phyloP scores from a whole-genome alignment of 1,284 basidiomycete species.

The Fomitopsis pinicola region DNA sequence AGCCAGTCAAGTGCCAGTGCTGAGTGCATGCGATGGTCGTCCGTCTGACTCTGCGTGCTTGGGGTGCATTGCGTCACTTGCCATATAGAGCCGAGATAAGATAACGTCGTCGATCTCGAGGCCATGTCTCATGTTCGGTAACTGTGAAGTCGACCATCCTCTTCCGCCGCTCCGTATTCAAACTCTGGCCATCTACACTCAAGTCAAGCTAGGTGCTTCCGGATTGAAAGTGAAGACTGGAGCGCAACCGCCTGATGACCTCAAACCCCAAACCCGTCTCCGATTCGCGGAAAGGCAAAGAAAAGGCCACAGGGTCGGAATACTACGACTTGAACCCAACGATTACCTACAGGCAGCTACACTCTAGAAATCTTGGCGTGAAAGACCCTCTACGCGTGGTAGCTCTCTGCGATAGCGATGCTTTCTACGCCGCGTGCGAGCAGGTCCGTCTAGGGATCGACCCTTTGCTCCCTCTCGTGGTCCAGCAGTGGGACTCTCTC shows the following conservation, averaged over 20 bases:
- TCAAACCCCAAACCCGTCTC: not conserved
- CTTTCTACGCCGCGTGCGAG: constrained; percentile 91
- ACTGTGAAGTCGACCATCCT: too few relatives aligned
- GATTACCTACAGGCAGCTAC: constrained; percentile 72
- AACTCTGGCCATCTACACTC: too few relatives aligned
- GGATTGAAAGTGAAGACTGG: too few relatives aligned
- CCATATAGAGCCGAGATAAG: not conserved
- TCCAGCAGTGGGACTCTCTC: constrained; percentile 86
- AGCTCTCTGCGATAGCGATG: constrained; percentile 92
- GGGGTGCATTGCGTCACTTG: not conserved
- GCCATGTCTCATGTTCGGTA: not conserved
- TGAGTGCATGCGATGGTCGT: not conserved
- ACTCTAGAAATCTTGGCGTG: constrained; percentile 58
- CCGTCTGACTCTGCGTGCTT: not conserved
- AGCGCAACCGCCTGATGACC: not conserved
- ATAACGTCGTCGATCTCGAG: not conserved
- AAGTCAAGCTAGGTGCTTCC: too few relatives aligned
- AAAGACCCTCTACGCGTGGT: constrained; percentile 73
- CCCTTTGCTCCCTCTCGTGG: constrained; percentile 77
- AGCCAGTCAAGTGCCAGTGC: not conserved
- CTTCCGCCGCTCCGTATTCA: too few relatives aligned
- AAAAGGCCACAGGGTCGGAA: constrained; percentile 30
- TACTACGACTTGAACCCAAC: constrained; percentile 57
- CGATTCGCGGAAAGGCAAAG: constrained; percentile 54
- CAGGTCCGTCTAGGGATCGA: constrained; percentile 78